Conservation (phyloP, 306 rosid genomes). For the Trichosanthes truncata region DNA sequence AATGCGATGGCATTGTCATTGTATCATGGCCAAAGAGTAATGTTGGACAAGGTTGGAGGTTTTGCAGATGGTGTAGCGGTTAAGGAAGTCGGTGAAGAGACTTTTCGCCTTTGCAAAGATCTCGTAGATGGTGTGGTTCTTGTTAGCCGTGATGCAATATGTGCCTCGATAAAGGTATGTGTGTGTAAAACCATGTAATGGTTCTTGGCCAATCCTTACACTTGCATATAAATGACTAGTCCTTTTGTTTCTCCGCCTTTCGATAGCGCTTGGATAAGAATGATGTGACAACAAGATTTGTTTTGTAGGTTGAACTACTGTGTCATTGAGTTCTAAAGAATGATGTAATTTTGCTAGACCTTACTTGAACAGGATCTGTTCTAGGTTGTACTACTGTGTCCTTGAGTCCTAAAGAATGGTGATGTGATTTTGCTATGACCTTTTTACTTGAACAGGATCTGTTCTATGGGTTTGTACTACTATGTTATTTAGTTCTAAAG, state of each 20-base stretch:
- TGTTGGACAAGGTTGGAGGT: constrained; percentile 79
- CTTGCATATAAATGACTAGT: neutral
- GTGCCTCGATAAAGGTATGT: constrained; percentile 91
- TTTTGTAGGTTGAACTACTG: no score
- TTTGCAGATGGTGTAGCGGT: constrained; percentile 99
- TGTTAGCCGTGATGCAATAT: constrained; percentile 82
- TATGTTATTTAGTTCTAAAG: no score
- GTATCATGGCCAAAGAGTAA: constrained; percentile 71
- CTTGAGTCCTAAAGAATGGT: no score
- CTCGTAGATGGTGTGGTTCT: constrained; percentile 86
- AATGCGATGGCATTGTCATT: constrained; percentile 92
- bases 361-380: no score
- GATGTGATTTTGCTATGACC: no score
- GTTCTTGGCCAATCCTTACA: neutral
- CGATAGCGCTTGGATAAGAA: neutral
- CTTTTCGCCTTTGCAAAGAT: constrained; percentile 77
- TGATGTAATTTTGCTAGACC: no score
- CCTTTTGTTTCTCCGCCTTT: neutral
- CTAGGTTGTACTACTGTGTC: no score
- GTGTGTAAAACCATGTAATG: neutral
- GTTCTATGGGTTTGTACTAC: no score
- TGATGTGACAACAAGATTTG: no score
- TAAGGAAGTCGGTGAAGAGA: constrained; percentile 93
- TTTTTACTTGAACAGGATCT: no score
- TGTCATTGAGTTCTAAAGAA: no score